Evolutionary conservation across 306 rosid genomes (phyloP), one percentile per base, ranked within the genome.

Genomic region (Abrus precatorius): DNA sequence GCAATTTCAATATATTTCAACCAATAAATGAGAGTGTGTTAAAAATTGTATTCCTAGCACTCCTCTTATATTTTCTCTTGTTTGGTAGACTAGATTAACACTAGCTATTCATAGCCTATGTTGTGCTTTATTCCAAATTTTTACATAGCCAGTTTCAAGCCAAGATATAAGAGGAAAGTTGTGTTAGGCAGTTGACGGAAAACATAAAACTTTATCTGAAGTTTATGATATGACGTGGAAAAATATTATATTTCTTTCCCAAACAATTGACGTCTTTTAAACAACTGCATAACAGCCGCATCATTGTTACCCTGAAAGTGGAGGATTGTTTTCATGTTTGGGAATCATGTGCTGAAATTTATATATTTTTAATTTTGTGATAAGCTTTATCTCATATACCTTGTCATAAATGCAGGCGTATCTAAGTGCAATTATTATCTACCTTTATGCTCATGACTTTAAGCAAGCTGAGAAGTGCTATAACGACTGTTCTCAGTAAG

Each of bases 391-490:
- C 72, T 82, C 9, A 73, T 59, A 70, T 28, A 7, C 43, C 36
- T 84, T 81, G 53, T 78, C 14, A 40, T 75, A 74, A 34, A 71
- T 80, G 83, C 94, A 95, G 99, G 99, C 97, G 63, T 95, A 95
- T 80, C 98, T 95, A 57, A 84, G 96, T 82, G 96, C 94, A 5
- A 92, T 95, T 78, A 83, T 95, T 76, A 72, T 93, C 82, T 87
- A 93, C 89, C 93, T 95, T 52, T 95, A 93, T 72, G 90, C 93
- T 34, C 88, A 90, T 82, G 96, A 95, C 87, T 85, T 90, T 80
- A 90, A 88, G 84, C 93, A 95, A 90, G 99, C 99, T 56, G 96
- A 95, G 86, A 85, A 93, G 88, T 93, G 97, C 89, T 95, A 88
- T 83, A 91, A 93, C 75, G 99, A 95, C 88, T 93, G 98, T 61